A percentile compares a stretch with the other conserved stretches of the same genome.
These are phyloP conservation scores for Holtermanniella nyarrowii DNA, from an alignment of 768 basidiomycete species.

Conservation along the genomic window DNA sequence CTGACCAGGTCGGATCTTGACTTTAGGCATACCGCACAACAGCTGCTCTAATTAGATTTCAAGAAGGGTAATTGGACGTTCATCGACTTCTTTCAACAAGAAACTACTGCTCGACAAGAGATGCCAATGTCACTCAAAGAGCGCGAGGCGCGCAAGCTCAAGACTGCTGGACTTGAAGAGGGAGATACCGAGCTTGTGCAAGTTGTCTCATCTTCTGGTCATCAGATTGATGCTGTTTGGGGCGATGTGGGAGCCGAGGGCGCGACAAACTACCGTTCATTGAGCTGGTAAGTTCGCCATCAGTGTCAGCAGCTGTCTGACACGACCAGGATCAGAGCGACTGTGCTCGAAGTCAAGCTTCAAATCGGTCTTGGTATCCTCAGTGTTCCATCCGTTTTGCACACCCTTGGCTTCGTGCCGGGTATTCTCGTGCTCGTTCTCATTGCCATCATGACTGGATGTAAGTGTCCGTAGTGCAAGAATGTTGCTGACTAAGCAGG, in stretches of 20 bases:
- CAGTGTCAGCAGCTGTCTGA: neutral
- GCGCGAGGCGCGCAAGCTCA: neutral
- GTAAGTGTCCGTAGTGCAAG: constrained; percentile 2
- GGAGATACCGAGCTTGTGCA: neutral
- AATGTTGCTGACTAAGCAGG: constrained; percentile 4
- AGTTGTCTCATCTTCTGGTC: neutral
- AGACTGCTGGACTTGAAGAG: neutral
- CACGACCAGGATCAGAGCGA: constrained; percentile 12
- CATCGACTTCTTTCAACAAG: too few species aligned
- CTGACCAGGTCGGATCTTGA: too few species aligned
- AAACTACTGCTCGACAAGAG: too few species aligned
- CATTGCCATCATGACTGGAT: constrained; percentile 19
- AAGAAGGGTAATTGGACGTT: too few species aligned
- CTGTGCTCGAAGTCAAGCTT: constrained; percentile 19
- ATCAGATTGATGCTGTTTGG: constrained; percentile 18
- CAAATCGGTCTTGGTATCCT: constrained; percentile 27
- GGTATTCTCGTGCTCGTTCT: constrained; percentile 15
- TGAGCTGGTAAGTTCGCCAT: constrained; percentile 12
- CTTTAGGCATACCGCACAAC: too few species aligned
- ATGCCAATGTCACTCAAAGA: neutral
- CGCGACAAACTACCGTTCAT: constrained; percentile 12
- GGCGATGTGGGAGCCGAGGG: constrained; percentile 17
- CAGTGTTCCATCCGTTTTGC: constrained; percentile 14
- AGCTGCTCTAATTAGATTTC: too few species aligned
- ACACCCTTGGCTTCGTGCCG: constrained; percentile 9